phyloP scores from a whole-genome alignment of 2,329 filamentous ascomycete species.

The Microdochium nivale region DNA sequence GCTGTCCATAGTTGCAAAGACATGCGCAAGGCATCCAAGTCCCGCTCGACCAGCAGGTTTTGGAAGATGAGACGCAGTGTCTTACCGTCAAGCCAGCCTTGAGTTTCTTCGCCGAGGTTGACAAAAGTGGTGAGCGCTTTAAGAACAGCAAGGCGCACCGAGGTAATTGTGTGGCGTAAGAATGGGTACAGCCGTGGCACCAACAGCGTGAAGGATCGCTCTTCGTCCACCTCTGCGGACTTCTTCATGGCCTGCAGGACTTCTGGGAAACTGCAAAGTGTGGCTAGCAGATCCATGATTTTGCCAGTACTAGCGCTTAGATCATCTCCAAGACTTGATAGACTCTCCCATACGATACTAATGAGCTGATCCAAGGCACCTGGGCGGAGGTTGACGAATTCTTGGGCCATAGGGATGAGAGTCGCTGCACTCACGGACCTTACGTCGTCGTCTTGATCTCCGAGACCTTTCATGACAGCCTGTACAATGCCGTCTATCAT shows the following conservation, averaged over 20 bases:
- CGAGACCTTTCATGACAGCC: conserved; percentile 90
- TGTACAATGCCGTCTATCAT: conserved; percentile 90
- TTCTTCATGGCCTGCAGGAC: conserved; percentile 90
- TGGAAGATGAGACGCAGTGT: conserved; percentile 87
- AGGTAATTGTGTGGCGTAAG: conserved; percentile 92
- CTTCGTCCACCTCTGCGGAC: conserved; percentile 73
- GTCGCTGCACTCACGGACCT: conserved; percentile 97
- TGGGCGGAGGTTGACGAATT: conserved; percentile 82
- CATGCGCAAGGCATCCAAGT: conserved; percentile 70
- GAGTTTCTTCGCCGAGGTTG: conserved; percentile 72
- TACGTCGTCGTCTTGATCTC: conserved; percentile 88
- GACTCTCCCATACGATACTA: conserved; percentile 93
- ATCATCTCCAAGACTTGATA: conserved; percentile 94
- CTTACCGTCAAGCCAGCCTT: conserved; percentile 87
- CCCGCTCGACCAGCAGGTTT: conserved; percentile 88
- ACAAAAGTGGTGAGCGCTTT: conserved; percentile 91
- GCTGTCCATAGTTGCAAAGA: conserved; percentile 85
- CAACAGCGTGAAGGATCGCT: conserved; percentile 83
- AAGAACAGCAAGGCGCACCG: conserved; percentile 84
- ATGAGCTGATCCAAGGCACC: conserved; percentile 73
- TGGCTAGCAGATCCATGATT: conserved; percentile 96
- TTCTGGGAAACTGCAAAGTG: conserved; percentile 87
- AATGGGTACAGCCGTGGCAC: conserved; percentile 95
- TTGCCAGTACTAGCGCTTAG: conserved; percentile 94
- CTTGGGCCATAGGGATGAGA: conserved; percentile 87